A percentile compares a stretch with the other conserved stretches of the same genome.
Evolutionary conservation across 2,329 filamentous ascomycete genomes (phyloP).

Genomic region (Trichophyton mentagrophytes): DNA sequence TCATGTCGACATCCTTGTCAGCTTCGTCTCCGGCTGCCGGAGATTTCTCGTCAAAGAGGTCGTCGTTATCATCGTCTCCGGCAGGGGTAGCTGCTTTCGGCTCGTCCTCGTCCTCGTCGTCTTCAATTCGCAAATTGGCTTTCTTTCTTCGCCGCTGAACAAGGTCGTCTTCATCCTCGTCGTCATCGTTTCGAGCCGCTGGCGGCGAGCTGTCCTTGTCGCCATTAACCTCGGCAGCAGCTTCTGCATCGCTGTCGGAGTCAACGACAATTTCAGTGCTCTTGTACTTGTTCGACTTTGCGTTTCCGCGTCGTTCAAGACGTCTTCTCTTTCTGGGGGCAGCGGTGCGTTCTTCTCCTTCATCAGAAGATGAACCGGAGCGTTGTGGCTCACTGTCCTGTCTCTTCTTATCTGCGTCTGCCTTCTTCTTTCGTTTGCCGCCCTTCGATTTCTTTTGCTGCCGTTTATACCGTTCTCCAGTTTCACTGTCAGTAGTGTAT

Average conservation of each 20-base stretch:
- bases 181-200: constrained; percentile 20
- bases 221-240: constrained; percentile 14
- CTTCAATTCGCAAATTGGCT: constrained; percentile 23
- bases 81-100: constrained; percentile 19
- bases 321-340: constrained; percentile 47
- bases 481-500: constrained; percentile 68
- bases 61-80: constrained; percentile 23
- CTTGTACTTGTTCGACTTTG: constrained; percentile 57
- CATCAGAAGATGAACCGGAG: constrained; percentile 13
- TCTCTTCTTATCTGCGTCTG: constrained; percentile 35
- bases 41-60: constrained; percentile 26
- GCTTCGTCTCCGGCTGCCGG: constrained; percentile 17
- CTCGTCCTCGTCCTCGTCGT: constrained; percentile 33
- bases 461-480: constrained; percentile 65
- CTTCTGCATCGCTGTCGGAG: constrained; percentile 48
- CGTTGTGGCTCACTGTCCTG: constrained; percentile 17
- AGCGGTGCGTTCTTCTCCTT: constrained; percentile 16
- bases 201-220: constrained; percentile 9
- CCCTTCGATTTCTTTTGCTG: constrained; percentile 47
- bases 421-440: constrained; percentile 51
- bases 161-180: constrained; percentile 36
- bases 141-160: constrained; percentile 26
- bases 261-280: constrained; percentile 72
- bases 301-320: constrained; percentile 41
- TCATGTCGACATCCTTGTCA: constrained; percentile 24